Evolutionary conservation across 768 basidiomycete genomes (phyloP).

Genomic region (Clitopilus hobsonii): DNA sequence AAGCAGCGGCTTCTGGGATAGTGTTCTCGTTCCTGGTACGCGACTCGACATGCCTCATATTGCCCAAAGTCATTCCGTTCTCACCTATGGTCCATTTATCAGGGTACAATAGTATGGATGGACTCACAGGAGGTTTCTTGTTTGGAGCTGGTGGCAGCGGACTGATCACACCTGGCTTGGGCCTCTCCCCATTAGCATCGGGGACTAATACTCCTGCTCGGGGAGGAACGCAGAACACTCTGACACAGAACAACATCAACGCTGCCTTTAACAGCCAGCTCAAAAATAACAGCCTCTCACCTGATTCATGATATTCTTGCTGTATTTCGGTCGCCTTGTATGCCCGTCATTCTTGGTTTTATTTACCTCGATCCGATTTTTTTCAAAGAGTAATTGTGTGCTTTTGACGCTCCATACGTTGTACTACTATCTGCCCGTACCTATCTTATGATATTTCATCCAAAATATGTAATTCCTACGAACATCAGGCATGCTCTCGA

Average conservation of each 20-base stretch:
- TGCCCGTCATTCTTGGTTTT: background rate
- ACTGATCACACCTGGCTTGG: constrained; percentile 70
- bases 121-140: constrained; percentile 80
- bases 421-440: background rate
- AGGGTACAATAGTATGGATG: constrained; percentile 84
- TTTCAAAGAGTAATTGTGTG: background rate
- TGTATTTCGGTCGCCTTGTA: background rate
- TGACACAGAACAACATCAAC: constrained; percentile 45
- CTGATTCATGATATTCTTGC: constrained; percentile 5
- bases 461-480: background rate
- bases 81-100: constrained; percentile 5
- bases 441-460: background rate
- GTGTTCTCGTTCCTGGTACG: constrained; percentile 79
- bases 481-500: background rate
- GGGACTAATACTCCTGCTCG: constrained; percentile 45
- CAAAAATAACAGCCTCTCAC: constrained; percentile 21
- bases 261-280: constrained; percentile 35
- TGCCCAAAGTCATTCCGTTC: background rate
- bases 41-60: constrained; percentile 10
- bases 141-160: constrained; percentile 83
- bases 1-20: constrained; percentile 83
- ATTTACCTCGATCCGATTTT: background rate
- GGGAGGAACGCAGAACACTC: constrained; percentile 11
- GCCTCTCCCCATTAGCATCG: constrained; percentile 55
- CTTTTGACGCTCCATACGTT: background rate